Evolutionary conservation across 129 eudicot genomes (phyloP).

Genomic region (Pseudognaphalium luteoalbum): DNA sequence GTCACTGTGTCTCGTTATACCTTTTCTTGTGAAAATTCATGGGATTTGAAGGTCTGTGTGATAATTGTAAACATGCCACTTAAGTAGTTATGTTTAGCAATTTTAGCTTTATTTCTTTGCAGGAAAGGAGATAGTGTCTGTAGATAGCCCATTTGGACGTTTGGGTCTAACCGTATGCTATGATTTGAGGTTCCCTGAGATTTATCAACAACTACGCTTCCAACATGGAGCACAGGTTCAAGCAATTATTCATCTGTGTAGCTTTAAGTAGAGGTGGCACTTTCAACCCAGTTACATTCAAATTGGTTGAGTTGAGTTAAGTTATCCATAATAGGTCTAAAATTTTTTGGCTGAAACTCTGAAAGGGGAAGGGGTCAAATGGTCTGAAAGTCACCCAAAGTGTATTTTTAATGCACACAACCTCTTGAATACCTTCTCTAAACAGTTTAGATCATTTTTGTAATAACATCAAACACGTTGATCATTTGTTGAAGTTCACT

Average conservation of each 20-base stretch:
- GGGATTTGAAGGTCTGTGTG: not conserved
- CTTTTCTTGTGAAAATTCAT: not conserved
- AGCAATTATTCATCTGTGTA: constrained; percentile 14
- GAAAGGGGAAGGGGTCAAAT: not conserved
- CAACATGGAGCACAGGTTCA: constrained; percentile 74
- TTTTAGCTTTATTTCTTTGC: constrained; percentile 32
- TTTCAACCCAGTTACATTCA: not conserved
- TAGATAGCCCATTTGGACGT: constrained; percentile 86
- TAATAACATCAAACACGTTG: not conserved
- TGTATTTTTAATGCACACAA: not conserved
- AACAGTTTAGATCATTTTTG: too few relatives aligned
- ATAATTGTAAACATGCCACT: constrained; percentile 10
- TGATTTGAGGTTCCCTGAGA: constrained; percentile 92
- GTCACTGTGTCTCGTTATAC: not conserved
- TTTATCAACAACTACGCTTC: constrained; percentile 84
- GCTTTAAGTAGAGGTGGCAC: constrained; percentile 14
- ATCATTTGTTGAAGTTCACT: not conserved
- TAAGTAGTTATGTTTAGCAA: constrained; percentile 8
- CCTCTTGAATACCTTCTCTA: too few relatives aligned
- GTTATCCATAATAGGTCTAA: not conserved
- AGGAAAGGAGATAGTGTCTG: constrained; percentile 79
- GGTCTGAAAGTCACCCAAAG: not conserved
- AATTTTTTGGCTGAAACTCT: not conserved
- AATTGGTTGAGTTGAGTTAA: not conserved
- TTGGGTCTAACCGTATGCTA: constrained; percentile 93